Conservation (phyloP, 2,329 filamentous ascomycete species). For the Trichoderma hamatum region DNA sequence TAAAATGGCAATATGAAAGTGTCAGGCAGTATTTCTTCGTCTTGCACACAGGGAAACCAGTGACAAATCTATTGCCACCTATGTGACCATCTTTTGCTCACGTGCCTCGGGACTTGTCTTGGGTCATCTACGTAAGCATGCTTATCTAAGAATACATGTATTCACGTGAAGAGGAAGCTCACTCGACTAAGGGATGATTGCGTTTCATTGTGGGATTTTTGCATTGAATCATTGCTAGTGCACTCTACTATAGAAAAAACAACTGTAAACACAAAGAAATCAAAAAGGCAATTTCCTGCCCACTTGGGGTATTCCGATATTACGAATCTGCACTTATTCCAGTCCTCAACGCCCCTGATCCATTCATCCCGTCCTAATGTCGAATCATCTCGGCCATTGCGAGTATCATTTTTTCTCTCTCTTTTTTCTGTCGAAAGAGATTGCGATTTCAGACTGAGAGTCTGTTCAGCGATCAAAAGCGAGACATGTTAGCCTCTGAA, state of each 20-base stretch:
- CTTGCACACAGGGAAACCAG: no score
- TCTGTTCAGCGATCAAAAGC: slow-evolving; percentile 44
- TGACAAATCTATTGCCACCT: neutral
- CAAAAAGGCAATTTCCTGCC: slow-evolving; percentile 21
- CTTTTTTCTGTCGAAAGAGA: neutral
- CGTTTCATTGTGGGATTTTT: neutral
- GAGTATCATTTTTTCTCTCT: neutral
- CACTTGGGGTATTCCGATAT: slow-evolving; percentile 21
- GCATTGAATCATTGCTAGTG: slow-evolving; percentile 10
- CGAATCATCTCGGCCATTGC: neutral
- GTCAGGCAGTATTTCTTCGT: no score
- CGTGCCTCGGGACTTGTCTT: neutral
- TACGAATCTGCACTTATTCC: neutral
- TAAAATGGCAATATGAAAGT: no score
- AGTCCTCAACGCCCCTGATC: slow-evolving; percentile 14
- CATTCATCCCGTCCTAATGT: neutral
- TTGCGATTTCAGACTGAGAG: neutral
- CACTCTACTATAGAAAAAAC: neutral
- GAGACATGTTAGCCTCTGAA: slow-evolving; percentile 54
- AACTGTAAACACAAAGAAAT: slow-evolving; percentile 1
- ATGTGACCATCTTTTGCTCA: neutral
- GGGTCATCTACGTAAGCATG: neutral
- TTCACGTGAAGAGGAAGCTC: neutral
- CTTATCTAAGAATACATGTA: neutral
- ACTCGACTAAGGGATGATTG: no score